Percentiles rank a stretch among this genome's conserved stretches.
phyloP scores from a whole-genome alignment of 148 eudicot genomes.

The Cornus controversa region DNA sequence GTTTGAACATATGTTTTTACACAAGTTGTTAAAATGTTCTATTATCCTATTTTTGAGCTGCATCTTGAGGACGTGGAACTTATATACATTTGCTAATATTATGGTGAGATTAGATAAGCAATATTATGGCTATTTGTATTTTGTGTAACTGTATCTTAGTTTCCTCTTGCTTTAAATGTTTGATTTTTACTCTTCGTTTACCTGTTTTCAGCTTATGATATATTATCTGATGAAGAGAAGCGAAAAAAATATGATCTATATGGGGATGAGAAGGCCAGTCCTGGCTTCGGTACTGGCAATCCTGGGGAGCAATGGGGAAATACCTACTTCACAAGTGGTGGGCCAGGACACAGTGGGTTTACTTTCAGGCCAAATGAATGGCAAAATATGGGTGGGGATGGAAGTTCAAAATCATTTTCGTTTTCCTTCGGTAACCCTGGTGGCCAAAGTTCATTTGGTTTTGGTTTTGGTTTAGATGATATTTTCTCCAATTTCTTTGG shows the following conservation, averaged over 20 bases:
- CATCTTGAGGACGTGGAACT: background rate
- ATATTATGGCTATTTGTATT: background rate
- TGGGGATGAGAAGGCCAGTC: conserved; percentile 79
- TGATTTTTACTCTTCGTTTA: conserved; percentile 10
- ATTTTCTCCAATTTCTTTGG: conserved; percentile 80
- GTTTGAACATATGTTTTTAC: background rate
- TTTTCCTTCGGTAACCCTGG: conserved; percentile 87
- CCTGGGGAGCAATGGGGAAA: conserved; percentile 58
- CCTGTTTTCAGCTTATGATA: conserved; percentile 73
- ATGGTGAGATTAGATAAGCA: background rate
- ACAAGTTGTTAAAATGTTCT: background rate
- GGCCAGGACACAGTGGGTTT: conserved; percentile 65
- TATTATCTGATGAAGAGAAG: conserved; percentile 83
- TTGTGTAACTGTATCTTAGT: background rate
- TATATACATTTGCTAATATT: background rate
- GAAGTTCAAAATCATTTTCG: conserved; percentile 66
- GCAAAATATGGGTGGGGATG: conserved; percentile 78
- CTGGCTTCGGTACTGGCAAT: conserved; percentile 70
- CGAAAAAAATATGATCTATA: conserved; percentile 91
- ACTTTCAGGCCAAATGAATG: conserved; percentile 54
- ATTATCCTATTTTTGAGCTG: background rate
- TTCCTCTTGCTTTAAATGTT: background rate
- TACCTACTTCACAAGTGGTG: conserved; percentile 68
- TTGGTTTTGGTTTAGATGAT: conserved; percentile 74
- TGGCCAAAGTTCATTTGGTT: conserved; percentile 57